phyloP scores from a whole-genome alignment of 2,329 filamentous ascomycete species.

The Elsinoe perseae region DNA sequence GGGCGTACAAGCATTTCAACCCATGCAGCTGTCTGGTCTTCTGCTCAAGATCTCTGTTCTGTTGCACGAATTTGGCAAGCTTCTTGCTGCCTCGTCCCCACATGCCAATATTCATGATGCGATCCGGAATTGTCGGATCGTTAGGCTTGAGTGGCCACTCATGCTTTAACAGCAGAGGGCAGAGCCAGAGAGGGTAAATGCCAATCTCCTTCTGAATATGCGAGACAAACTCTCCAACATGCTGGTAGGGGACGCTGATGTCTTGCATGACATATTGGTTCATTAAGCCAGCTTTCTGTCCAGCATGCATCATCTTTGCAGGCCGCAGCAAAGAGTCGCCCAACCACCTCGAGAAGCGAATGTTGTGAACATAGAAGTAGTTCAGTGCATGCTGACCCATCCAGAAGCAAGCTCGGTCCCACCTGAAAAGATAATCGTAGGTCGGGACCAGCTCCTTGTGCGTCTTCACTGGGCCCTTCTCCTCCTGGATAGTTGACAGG shows the following conservation, averaged over 20 bases:
- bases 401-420: slow-evolving; percentile 61
- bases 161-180: slow-evolving; percentile 36
- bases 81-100: slow-evolving; percentile 67
- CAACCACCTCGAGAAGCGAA: slow-evolving; percentile 48
- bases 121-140: slow-evolving; percentile 21
- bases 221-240: slow-evolving; percentile 46
- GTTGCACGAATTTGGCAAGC: slow-evolving; percentile 52
- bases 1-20: slow-evolving; percentile 81
- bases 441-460: slow-evolving; percentile 39
- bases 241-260: slow-evolving; percentile 49
- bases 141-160: slow-evolving; percentile 15
- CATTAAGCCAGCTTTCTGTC: slow-evolving; percentile 51
- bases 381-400: slow-evolving; percentile 52
- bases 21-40: slow-evolving; percentile 63
- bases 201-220: slow-evolving; percentile 43
- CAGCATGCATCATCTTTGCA: slow-evolving; percentile 53
- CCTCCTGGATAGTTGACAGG: not conserved
- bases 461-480: not conserved
- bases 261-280: slow-evolving; percentile 56
- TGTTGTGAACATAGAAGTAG: slow-evolving; percentile 56
- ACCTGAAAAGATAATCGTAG: slow-evolving; percentile 51
- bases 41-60: slow-evolving; percentile 64
- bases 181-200: slow-evolving; percentile 54
- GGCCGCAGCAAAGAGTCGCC: slow-evolving; percentile 56
- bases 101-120: slow-evolving; percentile 54